phyloP scores from a whole-genome alignment of 2,329 filamentous ascomycete genomes.

The Colletotrichum navitas region DNA sequence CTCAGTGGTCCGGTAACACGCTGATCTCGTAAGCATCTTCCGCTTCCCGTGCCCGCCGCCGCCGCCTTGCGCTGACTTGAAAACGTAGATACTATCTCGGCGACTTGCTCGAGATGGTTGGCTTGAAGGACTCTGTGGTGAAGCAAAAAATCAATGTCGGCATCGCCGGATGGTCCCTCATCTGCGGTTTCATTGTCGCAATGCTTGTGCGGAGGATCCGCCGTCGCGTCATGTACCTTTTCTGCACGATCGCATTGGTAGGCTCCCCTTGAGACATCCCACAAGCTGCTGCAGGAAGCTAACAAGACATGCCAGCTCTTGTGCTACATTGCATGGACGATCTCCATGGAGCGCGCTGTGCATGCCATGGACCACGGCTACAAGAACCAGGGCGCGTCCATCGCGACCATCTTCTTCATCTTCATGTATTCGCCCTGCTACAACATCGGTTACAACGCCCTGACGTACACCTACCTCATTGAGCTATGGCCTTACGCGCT shows the following conservation, averaged over 20 bases:
- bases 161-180: conserved; percentile 61
- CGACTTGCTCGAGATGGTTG: conserved; percentile 60
- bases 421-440: conserved; percentile 68
- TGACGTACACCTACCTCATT: conserved; percentile 71
- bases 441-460: conserved; percentile 71
- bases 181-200: conserved; percentile 58
- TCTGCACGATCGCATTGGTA: conserved; percentile 56
- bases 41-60: background rate
- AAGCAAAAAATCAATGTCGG: conserved; percentile 61
- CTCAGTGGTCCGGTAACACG: conserved; percentile 66
- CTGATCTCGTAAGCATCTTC: conserved; percentile 54
- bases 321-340: conserved; percentile 68
- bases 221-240: conserved; percentile 61
- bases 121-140: conserved; percentile 56
- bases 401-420: conserved; percentile 66
- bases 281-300: background rate
- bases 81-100: conserved; percentile 58
- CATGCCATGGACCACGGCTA: conserved; percentile 47
- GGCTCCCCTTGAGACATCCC: background rate
- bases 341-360: conserved; percentile 56
- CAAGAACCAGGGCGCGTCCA: conserved; percentile 50
- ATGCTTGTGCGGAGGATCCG: conserved; percentile 59
- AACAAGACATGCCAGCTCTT: background rate
- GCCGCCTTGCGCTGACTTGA: background rate
- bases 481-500: conserved; percentile 71